Percentiles rank a stretch among this genome's conserved stretches.
phyloP scores from a whole-genome alignment of 257 asterid species.

The Plantago major region DNA sequence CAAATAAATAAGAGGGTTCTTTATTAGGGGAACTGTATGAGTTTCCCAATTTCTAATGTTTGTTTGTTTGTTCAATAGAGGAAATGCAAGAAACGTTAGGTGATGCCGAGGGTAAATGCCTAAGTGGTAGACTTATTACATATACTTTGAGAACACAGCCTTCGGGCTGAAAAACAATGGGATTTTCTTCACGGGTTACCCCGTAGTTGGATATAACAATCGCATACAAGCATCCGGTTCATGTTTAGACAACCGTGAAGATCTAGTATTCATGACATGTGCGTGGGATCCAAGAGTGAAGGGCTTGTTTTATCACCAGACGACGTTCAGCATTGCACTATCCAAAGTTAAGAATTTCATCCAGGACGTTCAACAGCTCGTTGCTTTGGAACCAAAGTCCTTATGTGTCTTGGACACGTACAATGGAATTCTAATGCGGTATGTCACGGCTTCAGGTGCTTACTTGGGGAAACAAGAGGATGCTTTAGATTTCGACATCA shows the following conservation, averaged over 20 bases:
- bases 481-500: conserved; percentile 45
- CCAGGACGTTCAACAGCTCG: conserved; percentile 40
- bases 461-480: conserved; percentile 59
- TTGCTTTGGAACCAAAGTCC: conserved; percentile 35
- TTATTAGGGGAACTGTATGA: no score
- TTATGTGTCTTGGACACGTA: conserved; percentile 48
- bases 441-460: conserved; percentile 49
- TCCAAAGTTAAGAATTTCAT: conserved; percentile 40
- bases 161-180: conserved; percentile 52
- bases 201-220: conserved; percentile 49
- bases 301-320: conserved; percentile 49
- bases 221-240: conserved; percentile 56
- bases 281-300: conserved; percentile 57
- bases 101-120: conserved; percentile 52
- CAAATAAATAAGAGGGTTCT: no score
- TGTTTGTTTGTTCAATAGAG: conserved; percentile 28
- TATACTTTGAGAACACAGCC: conserved; percentile 20
- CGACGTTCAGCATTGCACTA: conserved; percentile 44
- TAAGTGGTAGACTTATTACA: conserved; percentile 28
- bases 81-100: conserved; percentile 42
- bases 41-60: no score
- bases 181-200: conserved; percentile 40
- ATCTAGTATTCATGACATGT: conserved; percentile 31
- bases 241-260: conserved; percentile 48
- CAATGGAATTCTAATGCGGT: conserved; percentile 49